These are phyloP conservation scores for Sporothrix schenckii DNA, from an alignment of 2,329 filamentous ascomycete genomes.

Conservation along the genomic window DNA sequence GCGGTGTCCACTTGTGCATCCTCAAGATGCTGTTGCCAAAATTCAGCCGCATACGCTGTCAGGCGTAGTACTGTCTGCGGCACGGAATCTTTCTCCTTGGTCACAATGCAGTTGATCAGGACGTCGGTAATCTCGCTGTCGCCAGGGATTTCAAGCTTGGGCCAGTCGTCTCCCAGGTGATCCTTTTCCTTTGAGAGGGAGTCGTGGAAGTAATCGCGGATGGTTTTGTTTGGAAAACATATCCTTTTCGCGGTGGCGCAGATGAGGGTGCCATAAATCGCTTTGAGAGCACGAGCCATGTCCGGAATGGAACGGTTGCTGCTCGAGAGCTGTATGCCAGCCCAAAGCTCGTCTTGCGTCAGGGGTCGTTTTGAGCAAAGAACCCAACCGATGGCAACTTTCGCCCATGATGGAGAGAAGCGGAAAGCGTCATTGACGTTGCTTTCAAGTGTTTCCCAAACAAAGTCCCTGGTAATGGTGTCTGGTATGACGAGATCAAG, in stretches of 20 bases:
- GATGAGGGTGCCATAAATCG: background rate
- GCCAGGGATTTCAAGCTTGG: background rate
- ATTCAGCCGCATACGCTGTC: background rate
- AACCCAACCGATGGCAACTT: slow-evolving; percentile 11
- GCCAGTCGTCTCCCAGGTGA: background rate
- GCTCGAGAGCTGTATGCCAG: slow-evolving; percentile 6
- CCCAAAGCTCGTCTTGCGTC: slow-evolving; percentile 12
- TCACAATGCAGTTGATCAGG: background rate
- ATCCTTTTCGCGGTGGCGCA: slow-evolving; percentile 11
- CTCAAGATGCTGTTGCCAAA: slow-evolving; percentile 5
- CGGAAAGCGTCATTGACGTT: background rate
- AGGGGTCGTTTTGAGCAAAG: background rate
- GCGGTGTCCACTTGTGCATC: background rate
- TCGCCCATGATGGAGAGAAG: background rate
- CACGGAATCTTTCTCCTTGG: background rate
- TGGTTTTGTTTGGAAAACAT: slow-evolving; percentile 8
- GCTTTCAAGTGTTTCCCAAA: background rate
- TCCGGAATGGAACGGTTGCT: background rate
- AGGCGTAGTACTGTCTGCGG: background rate
- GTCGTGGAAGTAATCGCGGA: background rate
- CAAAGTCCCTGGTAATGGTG: background rate
- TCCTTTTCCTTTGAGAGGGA: slow-evolving; percentile 1
- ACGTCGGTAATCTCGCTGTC: background rate
- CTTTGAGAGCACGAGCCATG: background rate
- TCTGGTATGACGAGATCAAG: background rate